Evolutionary conservation across 202 grass and related monocot species (phyloP).

Genomic region (Brachypodium distachyon): DNA sequence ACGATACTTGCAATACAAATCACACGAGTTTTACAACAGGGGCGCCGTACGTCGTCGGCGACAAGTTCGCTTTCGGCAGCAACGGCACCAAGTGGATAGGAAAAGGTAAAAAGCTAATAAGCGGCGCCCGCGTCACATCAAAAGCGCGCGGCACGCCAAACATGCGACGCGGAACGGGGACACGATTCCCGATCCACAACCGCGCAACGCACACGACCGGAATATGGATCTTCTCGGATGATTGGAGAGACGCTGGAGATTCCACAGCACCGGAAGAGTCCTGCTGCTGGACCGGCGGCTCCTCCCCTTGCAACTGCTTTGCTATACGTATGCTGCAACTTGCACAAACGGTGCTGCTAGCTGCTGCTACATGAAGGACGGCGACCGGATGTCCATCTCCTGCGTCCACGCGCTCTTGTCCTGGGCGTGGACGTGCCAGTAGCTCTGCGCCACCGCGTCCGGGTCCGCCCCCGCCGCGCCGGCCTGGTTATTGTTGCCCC

Average conservation of each 20-base stretch:
- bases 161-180: slow-evolving; percentile 16
- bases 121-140: too few relatives aligned
- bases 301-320: too few relatives aligned
- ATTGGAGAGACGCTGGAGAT: neutral
- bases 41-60: neutral
- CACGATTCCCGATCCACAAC: slow-evolving; percentile 26
- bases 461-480: slow-evolving; percentile 42
- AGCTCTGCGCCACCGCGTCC: slow-evolving; percentile 76
- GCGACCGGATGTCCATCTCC: slow-evolving; percentile 73
- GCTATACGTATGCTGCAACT: too few relatives aligned
- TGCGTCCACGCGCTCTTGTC: slow-evolving; percentile 84
- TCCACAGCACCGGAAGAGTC: neutral
- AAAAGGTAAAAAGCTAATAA: too few relatives aligned
- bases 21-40: neutral
- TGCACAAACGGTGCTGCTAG: too few relatives aligned
- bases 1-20: neutral
- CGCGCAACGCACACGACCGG: neutral
- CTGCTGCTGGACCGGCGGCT: too few relatives aligned
- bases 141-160: neutral
- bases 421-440: slow-evolving; percentile 81
- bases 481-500: neutral
- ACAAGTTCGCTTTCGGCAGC: neutral
- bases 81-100: neutral
- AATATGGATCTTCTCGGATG: neutral
- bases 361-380: slow-evolving; percentile 26